A percentile compares a stretch with the other conserved stretches of the same genome.
phyloP scores from a whole-genome alignment of 2,329 filamentous ascomycete genomes.

The Neoascochyta sp. region DNA sequence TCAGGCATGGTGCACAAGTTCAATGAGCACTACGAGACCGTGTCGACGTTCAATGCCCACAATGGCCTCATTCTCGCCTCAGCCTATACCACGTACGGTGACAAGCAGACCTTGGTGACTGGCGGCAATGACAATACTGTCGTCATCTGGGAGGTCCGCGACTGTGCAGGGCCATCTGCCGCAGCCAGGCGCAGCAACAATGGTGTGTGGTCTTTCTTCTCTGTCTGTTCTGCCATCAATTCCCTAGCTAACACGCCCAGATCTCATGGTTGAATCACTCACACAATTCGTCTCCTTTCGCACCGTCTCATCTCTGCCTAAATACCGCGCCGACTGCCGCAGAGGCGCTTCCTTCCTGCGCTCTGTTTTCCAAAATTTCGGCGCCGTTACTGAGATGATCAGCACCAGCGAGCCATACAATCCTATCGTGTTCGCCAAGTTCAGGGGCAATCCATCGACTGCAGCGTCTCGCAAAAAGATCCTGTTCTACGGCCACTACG shows the following conservation, averaged over 20 bases:
- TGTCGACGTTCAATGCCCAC: slow-evolving; percentile 77
- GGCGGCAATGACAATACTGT: slow-evolving; percentile 90
- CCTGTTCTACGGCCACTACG: slow-evolving; percentile 96
- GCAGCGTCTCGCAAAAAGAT: slow-evolving; percentile 73
- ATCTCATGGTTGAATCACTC: slow-evolving; percentile 61
- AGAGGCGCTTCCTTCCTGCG: slow-evolving; percentile 88
- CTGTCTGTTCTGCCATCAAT: too few relatives aligned
- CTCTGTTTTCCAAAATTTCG: slow-evolving; percentile 85
- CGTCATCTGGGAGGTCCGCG: slow-evolving; percentile 77
- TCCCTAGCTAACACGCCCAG: slow-evolving; percentile 37
- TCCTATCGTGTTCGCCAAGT: slow-evolving; percentile 88
- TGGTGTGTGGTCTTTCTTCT: slow-evolving; percentile 39
- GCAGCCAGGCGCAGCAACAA: slow-evolving; percentile 54
- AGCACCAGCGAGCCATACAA: slow-evolving; percentile 74
- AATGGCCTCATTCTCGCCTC: slow-evolving; percentile 84
- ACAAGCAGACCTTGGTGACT: slow-evolving; percentile 82
- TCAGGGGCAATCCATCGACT: slow-evolving; percentile 69
- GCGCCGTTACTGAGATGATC: slow-evolving; percentile 78
- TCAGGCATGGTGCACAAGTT: slow-evolving; percentile 78
- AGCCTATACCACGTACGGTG: slow-evolving; percentile 65
- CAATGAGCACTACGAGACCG: slow-evolving; percentile 78
- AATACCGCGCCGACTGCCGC: slow-evolving; percentile 87
- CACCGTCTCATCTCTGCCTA: slow-evolving; percentile 81
- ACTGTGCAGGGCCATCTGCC: slow-evolving; percentile 49
- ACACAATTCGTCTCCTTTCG: slow-evolving; percentile 87